A percentile compares a stretch with the other conserved stretches of the same genome.
These are phyloP conservation scores for Letharia lupina DNA, from an alignment of 495 filamentous ascomycete species.

Conservation along the genomic window DNA sequence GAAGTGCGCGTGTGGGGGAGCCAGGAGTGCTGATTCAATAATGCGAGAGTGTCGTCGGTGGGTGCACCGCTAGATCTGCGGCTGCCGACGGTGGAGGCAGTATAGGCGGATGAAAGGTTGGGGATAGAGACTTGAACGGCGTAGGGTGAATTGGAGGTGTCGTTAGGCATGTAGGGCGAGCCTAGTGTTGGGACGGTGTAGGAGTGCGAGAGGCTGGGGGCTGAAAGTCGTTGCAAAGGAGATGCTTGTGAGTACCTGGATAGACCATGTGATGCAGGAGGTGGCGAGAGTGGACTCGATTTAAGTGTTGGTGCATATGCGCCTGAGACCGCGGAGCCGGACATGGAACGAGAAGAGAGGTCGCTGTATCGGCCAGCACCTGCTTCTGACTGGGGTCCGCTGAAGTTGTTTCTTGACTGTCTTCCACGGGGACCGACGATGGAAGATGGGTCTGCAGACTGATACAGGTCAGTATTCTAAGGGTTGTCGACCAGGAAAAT, in stretches of 20 bases:
- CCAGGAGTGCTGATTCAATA: not conserved
- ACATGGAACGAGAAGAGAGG: constrained; percentile 34
- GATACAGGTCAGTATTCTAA: not conserved
- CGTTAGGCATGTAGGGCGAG: constrained; percentile 4
- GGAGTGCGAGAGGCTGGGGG: not conserved
- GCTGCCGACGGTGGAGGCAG: not conserved
- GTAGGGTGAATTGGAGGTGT: not conserved
- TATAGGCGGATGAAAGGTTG: constrained; percentile 12
- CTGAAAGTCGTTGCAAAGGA: not conserved
- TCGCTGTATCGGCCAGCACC: constrained; percentile 35
- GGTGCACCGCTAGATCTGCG: constrained; percentile 4
- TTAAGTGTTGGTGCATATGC: constrained; percentile 17
- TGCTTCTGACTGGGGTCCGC: constrained; percentile 36
- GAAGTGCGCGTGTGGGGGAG: constrained; percentile 11
- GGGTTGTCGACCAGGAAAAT: not conserved
- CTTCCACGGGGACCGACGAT: constrained; percentile 39
- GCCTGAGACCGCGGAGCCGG: constrained; percentile 18
- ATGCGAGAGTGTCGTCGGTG: not conserved
- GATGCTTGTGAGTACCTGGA: constrained; percentile 8
- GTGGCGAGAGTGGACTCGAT: constrained; percentile 22
- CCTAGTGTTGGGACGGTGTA: constrained; percentile 1
- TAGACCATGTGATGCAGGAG: not conserved
- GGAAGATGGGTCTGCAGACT: constrained; percentile 48
- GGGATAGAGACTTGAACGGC: constrained; percentile 10
- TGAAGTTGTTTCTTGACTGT: constrained; percentile 33